Percentiles rank a stretch among this genome's conserved stretches.
Evolutionary conservation across 179 eudicot species (phyloP).

Genomic region (Silene coronaria): DNA sequence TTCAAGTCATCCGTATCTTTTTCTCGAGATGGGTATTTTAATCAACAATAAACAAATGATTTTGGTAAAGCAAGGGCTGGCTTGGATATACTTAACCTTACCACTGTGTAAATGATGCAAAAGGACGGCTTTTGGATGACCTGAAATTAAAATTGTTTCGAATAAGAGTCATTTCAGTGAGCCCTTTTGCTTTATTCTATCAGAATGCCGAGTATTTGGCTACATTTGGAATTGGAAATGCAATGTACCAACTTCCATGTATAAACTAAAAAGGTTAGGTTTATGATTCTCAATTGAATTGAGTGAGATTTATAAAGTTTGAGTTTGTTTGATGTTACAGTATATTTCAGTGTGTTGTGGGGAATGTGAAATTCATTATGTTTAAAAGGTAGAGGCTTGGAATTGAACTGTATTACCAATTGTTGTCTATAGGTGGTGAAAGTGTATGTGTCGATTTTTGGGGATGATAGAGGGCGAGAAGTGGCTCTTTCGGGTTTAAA

Average conservation of each 20-base stretch:
- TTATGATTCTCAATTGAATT: not conserved
- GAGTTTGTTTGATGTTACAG: not conserved
- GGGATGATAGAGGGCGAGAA: conserved; percentile 96
- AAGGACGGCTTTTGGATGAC: too few relatives aligned
- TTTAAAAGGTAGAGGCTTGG: not conserved
- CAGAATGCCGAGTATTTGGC: not conserved
- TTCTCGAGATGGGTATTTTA: too few relatives aligned
- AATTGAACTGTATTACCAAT: conserved; percentile 2
- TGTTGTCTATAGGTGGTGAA: conserved; percentile 60
- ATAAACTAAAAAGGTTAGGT: not conserved
- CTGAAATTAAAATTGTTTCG: too few relatives aligned
- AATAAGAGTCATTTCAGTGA: too few relatives aligned
- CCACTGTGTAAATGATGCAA: too few relatives aligned
- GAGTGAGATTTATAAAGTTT: not conserved
- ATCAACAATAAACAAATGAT: too few relatives aligned
- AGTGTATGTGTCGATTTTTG: conserved; percentile 90
- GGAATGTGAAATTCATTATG: not conserved
- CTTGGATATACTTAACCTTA: too few relatives aligned
- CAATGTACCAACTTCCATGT: not conserved
- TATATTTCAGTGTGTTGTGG: not conserved
- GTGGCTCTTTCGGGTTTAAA: conserved; percentile 84
- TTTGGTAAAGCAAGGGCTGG: too few relatives aligned
- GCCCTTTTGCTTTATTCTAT: too few relatives aligned
- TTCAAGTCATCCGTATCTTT: too few relatives aligned
- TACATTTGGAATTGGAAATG: too few relatives aligned